Percentiles rank a stretch among this genome's conserved stretches.
phyloP scores from a whole-genome alignment of 73 alveolate species.

The Uronychia binucleata region DNA sequence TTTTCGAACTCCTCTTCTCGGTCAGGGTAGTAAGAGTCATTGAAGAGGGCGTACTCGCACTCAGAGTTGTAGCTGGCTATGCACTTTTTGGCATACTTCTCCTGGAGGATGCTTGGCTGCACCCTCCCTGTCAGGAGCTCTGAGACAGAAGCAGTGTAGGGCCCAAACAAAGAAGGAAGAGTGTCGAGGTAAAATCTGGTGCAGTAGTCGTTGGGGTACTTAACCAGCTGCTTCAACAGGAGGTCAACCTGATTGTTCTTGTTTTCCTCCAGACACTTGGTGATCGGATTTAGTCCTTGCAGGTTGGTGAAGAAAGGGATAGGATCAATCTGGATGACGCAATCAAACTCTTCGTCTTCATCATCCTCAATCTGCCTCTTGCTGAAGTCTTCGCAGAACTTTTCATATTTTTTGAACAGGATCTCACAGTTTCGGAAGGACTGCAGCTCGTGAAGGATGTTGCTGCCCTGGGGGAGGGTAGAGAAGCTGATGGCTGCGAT shows the following conservation, averaged over 20 bases:
- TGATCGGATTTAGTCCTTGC: constrained; percentile 29
- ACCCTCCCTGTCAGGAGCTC: not conserved
- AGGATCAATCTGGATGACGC: not conserved
- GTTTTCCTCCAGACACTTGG: constrained; percentile 1
- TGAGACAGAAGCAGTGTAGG: not conserved
- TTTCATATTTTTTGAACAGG: not conserved
- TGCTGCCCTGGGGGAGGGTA: not conserved
- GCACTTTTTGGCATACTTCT: not conserved
- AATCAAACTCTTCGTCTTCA: not conserved
- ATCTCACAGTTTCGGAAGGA: not conserved
- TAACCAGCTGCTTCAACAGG: constrained; percentile 3
- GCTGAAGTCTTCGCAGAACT: not conserved
- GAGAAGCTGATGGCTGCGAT: not conserved
- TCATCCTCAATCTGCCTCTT: not conserved
- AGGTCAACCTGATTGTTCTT: constrained; percentile 26
- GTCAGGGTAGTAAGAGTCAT: not conserved
- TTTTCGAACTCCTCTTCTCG: not conserved
- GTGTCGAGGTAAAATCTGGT: constrained; percentile 10
- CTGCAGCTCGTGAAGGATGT: not conserved
- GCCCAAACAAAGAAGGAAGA: not conserved
- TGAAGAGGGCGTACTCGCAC: not conserved
- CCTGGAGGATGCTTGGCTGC: not conserved
- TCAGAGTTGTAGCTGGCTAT: not conserved
- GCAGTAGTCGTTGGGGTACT: constrained; percentile 24
- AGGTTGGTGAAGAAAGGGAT: constrained; percentile 38